Evolutionary conservation across 495 filamentous ascomycete genomes (phyloP).

Genomic region (Penicillium odoratum): DNA sequence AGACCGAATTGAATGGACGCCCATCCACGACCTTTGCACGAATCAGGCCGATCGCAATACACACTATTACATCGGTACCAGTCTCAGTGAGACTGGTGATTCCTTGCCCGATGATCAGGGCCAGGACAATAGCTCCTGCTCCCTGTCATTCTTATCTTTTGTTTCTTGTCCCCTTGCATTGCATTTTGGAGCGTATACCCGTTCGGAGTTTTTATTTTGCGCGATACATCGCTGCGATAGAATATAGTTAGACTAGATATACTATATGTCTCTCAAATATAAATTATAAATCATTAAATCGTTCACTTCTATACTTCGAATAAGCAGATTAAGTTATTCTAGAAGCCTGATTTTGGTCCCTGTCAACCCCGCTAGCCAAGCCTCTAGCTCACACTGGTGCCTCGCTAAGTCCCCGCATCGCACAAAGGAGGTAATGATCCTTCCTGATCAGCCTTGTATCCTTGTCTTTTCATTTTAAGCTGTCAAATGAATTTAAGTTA

Average conservation of each 20-base stretch:
- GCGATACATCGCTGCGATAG: conserved; percentile 5
- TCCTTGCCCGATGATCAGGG: not conserved
- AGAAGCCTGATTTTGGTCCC: not conserved
- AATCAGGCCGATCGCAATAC: not conserved
- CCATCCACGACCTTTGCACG: conserved; percentile 2
- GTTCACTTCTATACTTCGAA: too few relatives aligned
- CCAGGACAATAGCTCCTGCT: not conserved
- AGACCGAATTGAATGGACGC: not conserved
- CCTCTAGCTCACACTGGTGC: conserved; percentile 8
- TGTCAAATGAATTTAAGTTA: not conserved
- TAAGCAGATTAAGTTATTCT: not conserved
- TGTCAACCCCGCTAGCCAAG: conserved; percentile 22
- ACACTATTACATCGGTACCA: conserved; percentile 1
- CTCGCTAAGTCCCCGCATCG: conserved; percentile 17
- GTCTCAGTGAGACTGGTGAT: not conserved
- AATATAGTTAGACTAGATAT: not conserved
- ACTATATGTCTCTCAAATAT: not conserved
- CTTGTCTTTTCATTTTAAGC: conserved; percentile 3
- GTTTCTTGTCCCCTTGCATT: conserved; percentile 14
- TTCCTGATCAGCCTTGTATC: conserved; percentile 13
- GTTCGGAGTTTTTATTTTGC: conserved; percentile 18
- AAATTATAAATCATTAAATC: not conserved
- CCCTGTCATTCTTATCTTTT: conserved; percentile 2
- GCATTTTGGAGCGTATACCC: conserved; percentile 41
- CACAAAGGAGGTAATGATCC: conserved; percentile 21